Evolutionary conservation across 106 monocot genomes (phyloP).

Genomic region (Triglochin maritima): DNA sequence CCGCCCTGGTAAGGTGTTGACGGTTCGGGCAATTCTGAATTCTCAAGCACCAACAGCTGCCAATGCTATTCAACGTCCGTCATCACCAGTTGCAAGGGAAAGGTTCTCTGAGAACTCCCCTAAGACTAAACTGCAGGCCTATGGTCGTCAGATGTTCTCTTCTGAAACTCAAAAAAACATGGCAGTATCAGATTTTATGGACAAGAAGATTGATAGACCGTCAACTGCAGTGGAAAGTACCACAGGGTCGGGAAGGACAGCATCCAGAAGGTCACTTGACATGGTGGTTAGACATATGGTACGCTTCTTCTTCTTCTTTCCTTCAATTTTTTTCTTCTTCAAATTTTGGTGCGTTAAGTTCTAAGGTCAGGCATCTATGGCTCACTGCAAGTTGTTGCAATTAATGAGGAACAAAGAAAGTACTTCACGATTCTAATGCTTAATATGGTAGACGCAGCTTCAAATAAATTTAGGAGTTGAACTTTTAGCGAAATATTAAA

Average conservation of each 20-base stretch:
- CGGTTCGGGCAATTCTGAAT: constrained; percentile 21
- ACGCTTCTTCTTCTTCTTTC: constrained; percentile 1
- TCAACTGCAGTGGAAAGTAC: constrained; percentile 34
- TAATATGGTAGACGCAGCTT: no score
- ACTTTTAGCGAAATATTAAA: no score
- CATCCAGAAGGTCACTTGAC: constrained; percentile 80
- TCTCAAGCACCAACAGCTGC: constrained; percentile 23
- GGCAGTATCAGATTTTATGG: background rate
- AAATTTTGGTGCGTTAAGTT: no score
- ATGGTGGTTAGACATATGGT: constrained; percentile 91
- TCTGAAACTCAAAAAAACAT: constrained; percentile 19
- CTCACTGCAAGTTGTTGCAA: no score
- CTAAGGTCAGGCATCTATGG: no score
- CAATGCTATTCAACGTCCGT: constrained; percentile 16
- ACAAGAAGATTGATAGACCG: constrained; percentile 5
- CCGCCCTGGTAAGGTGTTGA: constrained; percentile 10
- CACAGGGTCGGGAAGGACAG: constrained; percentile 58
- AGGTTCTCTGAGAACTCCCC: constrained; percentile 51
- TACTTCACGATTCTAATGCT: no score
- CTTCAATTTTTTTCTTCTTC: no score
- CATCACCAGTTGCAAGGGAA: constrained; percentile 21
- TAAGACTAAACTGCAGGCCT: constrained; percentile 18
- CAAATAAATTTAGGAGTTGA: no score
- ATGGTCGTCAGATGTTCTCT: constrained; percentile 25
- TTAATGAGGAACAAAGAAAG: no score